Evolutionary conservation across 139 green algal species (phyloP), one percentile per base, ranked within the genome.

Genomic region (Volvox africanus): DNA sequence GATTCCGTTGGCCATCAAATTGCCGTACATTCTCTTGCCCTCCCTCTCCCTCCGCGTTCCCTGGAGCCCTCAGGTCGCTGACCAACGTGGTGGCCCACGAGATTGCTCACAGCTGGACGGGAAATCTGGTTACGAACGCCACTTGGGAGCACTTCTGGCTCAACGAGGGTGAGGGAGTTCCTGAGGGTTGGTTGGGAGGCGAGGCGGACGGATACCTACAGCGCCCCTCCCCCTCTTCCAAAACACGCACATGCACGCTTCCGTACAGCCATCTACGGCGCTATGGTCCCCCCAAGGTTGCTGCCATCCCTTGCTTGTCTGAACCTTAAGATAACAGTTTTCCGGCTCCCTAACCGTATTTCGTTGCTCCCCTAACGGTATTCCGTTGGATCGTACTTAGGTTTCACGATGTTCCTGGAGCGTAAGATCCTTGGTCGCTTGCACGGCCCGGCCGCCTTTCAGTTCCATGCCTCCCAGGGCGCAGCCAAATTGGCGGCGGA

Each of bases 31-130:
- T 75, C 28, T 13, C 35, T 9, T 73, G n/a, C 19, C 80, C 50
- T 1, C 5, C 73, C 17, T 61, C 61, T 44, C 82, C 82, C 61
- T 17, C 30, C 22, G 33, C 33, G 20, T 1, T n/a, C 32, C 68
- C 82, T 65, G 5, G 32, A 16, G 44, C 9, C 44, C 9, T n/a
- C 86, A 88, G 93, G 21, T 96, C 92, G 12, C 92, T 96, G 65
- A 95, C 94, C 80, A 97, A 97, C 77, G 97, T 99, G 26, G 95
- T 99, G 16, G 97, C 96, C 2, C 97, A 99, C 91, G 98, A 99
- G 93, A 98, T 99, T 36, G 96, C 97, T 0, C 98, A 99, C 96
- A 94, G 62, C 89, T 99, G 98, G 98, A 98, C 95, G 0, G 97
- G 97, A 61, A 99, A 99, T 93, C 94, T 99, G 73, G 97, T 99